Conservation (phyloP, 2,329 filamentous ascomycete genomes). For the Pseudogymnoascus verrucosus region DNA sequence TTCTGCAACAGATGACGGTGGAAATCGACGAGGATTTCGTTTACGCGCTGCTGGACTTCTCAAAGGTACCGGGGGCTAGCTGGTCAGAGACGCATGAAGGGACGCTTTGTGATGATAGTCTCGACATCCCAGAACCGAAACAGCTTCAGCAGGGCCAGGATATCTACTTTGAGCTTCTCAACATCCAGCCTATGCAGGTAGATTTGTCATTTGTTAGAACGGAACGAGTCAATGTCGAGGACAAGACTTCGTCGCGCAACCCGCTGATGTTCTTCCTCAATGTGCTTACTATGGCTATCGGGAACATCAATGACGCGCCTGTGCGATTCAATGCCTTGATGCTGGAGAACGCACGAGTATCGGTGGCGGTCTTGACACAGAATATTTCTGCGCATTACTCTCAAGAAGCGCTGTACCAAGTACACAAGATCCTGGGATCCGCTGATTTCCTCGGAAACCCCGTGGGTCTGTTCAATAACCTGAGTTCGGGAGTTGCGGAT, state of each 20-base stretch:
- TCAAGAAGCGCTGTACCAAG: constrained; percentile 89
- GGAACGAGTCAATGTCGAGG: constrained; percentile 91
- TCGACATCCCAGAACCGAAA: constrained; percentile 88
- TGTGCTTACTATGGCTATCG: constrained; percentile 97
- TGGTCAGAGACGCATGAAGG: constrained; percentile 74
- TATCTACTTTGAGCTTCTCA: constrained; percentile 95
- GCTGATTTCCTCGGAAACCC: constrained; percentile 97
- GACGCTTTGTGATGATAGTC: constrained; percentile 76
- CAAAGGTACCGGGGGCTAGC: constrained; percentile 81
- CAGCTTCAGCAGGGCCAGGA: constrained; percentile 80
- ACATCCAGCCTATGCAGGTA: constrained; percentile 96
- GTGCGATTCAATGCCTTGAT: constrained; percentile 89
- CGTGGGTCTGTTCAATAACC: constrained; percentile 95
- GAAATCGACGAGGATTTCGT: constrained; percentile 98
- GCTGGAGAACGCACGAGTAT: constrained; percentile 90
- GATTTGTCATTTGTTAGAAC: constrained; percentile 96
- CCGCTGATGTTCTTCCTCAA: constrained; percentile 99
- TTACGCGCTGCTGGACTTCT: constrained; percentile 89
- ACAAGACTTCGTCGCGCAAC: constrained; percentile 82
- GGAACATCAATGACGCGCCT: constrained; percentile 96
- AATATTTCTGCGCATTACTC: constrained; percentile 94
- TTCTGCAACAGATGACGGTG: constrained; percentile 95
- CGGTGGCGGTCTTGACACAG: constrained; percentile 71
- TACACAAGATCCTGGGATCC: constrained; percentile 94
- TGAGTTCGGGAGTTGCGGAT: constrained; percentile 92